Evolutionary conservation across 2,329 filamentous ascomycete species (phyloP), one percentile per base, ranked within the genome.

Genomic region (Colletotrichum sp.): DNA sequence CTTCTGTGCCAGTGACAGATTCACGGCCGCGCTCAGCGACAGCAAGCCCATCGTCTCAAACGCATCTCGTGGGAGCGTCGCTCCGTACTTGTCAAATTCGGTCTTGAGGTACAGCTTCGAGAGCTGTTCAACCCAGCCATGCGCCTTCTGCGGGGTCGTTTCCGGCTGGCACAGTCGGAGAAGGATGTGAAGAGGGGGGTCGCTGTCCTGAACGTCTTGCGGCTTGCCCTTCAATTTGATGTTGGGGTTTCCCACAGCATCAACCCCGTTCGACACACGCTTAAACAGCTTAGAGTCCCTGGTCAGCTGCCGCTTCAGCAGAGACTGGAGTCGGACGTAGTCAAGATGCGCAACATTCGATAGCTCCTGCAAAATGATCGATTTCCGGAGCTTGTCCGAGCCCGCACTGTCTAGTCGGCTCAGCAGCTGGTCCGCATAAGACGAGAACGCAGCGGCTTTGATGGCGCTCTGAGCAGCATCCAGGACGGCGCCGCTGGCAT

Each of bases 291-390:
- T 87, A 1, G 78, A 81, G 0, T 73, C 75, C 1, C 81, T 82
- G 52, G 87, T 83, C 1, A 89, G 78, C 3, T 85, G 79, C 8
- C 87, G 87, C 74, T 85, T 88, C 63, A 90, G 84, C 0, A 82
- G 28, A 15, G 79, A 77, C 52, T 88, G 86, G 0, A 81, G 79
- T 2, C 86, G 85, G 2, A 57, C 67, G 63, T 86, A 89, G 66
- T 89, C 88, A 1, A 88, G 72, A n/a, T 88, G 81, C 26, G 84
- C 87, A 6, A 87, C 70, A 63, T 89, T 89, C 30, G 85, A 83
- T 0, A 89, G 75, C 65, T 90, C 88, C 74, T 90, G 87, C 3
- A 88, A 80, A 10, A 89, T 69, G 2, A 85, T 81, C 1, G 77
- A 78, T 7, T 79, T 81, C 49, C 83, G 82, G 1, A 78, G 72